phyloP scores from a whole-genome alignment of 1,284 basidiomycete genomes.

The Caloboletus firmus region DNA sequence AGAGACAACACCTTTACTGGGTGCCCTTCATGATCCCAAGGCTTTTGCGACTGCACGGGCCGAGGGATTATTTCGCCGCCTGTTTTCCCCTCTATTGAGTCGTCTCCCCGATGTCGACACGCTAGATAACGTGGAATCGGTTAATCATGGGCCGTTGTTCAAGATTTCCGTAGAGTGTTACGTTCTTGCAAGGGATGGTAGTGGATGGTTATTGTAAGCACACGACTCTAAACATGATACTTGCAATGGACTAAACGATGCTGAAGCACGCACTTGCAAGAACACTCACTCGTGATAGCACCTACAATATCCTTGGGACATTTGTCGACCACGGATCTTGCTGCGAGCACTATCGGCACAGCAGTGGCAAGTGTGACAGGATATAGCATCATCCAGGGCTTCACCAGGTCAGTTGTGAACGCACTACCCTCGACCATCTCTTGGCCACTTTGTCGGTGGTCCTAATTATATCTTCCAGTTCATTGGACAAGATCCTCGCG shows the following conservation, averaged over 20 bases:
- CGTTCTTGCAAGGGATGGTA: conserved; percentile 23
- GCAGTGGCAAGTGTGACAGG: conserved; percentile 29
- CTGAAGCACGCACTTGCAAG: conserved; percentile 25
- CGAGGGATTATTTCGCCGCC: conserved; percentile 19
- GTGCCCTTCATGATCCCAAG: conserved; percentile 24
- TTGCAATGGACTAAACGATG: conserved; percentile 2
- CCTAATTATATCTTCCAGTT: conserved; percentile 13
- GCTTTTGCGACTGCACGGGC: conserved; percentile 22
- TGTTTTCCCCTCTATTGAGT: conserved; percentile 19
- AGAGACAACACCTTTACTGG: conserved; percentile 31
- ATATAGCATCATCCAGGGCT: conserved; percentile 31
- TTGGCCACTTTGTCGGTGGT: background rate
- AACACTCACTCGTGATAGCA: conserved; percentile 30
- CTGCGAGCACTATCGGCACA: conserved; percentile 28
- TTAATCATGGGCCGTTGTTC: conserved; percentile 8
- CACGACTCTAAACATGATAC: background rate
- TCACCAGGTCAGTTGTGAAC: conserved; percentile 21
- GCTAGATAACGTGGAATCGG: conserved; percentile 17
- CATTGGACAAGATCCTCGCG: conserved; percentile 24
- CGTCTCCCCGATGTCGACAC: conserved; percentile 21
- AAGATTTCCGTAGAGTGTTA: conserved; percentile 20
- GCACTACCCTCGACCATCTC: background rate
- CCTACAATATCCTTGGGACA: conserved; percentile 30
- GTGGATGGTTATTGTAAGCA: conserved; percentile 31
- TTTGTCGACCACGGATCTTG: conserved; percentile 29